Base-by-base conservation (phyloP, 129 eudicot species). In the Solidago caesia region DNA sequence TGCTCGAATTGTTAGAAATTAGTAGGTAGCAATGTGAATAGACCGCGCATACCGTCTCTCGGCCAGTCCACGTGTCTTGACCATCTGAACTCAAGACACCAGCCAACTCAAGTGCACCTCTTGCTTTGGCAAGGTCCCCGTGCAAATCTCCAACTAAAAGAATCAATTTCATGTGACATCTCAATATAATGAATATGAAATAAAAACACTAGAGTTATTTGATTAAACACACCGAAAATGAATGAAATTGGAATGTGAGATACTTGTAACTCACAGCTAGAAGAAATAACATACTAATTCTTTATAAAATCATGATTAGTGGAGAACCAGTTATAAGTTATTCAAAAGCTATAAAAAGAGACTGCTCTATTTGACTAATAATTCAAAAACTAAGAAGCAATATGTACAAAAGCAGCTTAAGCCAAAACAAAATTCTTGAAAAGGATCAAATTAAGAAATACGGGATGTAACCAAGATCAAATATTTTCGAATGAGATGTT, bases 11-110 rank as follows among this genome's bases (percentile, higher is more conserved):
- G 72, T 56, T 69, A 25, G 41, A 39, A 44, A 9, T 60, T 39
- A 67, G 39, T 33, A 33, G 39, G 39, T 33, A 33, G 39, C 61
- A 3, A 71, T 11, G 78, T 66, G 44, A 26, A 44, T 62, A 72
- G 27, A 55, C 21, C 39, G 45, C 48, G 48, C 90, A 65, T 88
- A 93, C 98, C 73, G 97, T 86, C 75, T 88, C 89, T 81, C 84
- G 87, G 58, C 98, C 98, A 65, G 85, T 84, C 98, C 98, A 93
- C 73, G 71, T 43, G 84, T 90, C 89, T 75, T 67, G 80, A 53
- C 96, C 98, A 79, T 93, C 98, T 52, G 96, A 71, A 88, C 97
- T 88, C 65, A 93, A 83, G 60, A 93, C 98, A 46, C 98, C 98
- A 81, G 98, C 98, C 85, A 90, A 80, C 87, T 90, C 89, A 60